Percentiles rank a stretch among this genome's conserved stretches.
phyloP scores from a whole-genome alignment of 345 rosid genomes.

The Linum usitatissimum region DNA sequence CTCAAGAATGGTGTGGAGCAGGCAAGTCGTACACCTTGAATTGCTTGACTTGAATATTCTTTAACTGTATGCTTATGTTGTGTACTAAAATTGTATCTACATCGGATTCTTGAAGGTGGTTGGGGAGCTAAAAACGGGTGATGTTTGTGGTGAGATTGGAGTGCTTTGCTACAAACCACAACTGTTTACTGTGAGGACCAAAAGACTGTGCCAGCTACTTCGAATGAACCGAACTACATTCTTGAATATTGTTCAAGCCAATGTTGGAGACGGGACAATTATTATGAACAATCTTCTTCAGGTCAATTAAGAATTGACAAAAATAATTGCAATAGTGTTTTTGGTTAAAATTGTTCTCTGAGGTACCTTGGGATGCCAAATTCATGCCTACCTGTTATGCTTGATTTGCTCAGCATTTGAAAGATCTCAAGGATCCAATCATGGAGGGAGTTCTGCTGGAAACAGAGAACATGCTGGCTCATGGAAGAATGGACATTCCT shows the following conservation, averaged over 20 bases:
- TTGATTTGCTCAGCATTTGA: slow-evolving; percentile 34
- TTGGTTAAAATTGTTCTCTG: no score
- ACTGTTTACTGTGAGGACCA: slow-evolving; percentile 78
- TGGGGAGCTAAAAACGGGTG: slow-evolving; percentile 64
- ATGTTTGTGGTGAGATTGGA: slow-evolving; percentile 77
- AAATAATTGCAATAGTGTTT: no score
- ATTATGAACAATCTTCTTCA: slow-evolving; percentile 89
- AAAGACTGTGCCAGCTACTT: slow-evolving; percentile 74
- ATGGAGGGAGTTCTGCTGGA: slow-evolving; percentile 60
- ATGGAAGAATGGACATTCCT: slow-evolving; percentile 69
- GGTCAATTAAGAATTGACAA: slow-evolving; percentile 23
- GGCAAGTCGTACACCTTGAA: slow-evolving; percentile 14
- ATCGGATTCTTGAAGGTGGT: slow-evolving; percentile 39
- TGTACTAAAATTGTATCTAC: background rate
- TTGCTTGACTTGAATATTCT: background rate
- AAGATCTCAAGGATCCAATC: slow-evolving; percentile 53
- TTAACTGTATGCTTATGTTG: background rate
- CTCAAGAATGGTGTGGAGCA: slow-evolving; percentile 21
- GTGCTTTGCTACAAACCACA: slow-evolving; percentile 85
- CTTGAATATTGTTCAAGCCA: slow-evolving; percentile 75
- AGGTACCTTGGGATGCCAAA: background rate
- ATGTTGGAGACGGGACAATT: slow-evolving; percentile 86
- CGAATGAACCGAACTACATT: slow-evolving; percentile 80
- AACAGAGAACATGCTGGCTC: slow-evolving; percentile 69
- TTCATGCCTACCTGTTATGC: background rate